Percentiles rank a stretch among this genome's conserved stretches.
phyloP scores from a whole-genome alignment of 2,329 filamentous ascomycete genomes.

The Tolypocladium endophyticum region DNA sequence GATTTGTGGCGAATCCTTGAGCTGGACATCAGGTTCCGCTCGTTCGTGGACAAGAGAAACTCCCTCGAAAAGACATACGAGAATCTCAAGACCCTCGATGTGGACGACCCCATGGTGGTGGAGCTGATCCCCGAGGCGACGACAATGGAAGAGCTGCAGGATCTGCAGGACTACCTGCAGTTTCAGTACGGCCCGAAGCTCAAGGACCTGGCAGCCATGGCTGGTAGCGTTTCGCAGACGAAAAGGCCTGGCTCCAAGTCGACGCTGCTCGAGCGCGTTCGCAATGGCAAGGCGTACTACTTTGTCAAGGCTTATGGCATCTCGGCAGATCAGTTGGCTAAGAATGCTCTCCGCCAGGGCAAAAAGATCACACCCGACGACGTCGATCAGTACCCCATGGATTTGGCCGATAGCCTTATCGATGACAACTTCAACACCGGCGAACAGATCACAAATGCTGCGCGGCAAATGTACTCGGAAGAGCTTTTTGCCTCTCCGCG shows the following conservation, averaged over 20 bases:
- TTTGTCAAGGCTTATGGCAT: conserved; percentile 88
- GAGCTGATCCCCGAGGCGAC: conserved; percentile 70
- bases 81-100: conserved; percentile 52
- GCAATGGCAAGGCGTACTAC: conserved; percentile 67
- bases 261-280: conserved; percentile 72
- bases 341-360: conserved; percentile 71
- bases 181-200: conserved; percentile 83
- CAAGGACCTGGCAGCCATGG: conserved; percentile 62
- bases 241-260: conserved; percentile 79
- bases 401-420: conserved; percentile 72
- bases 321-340: conserved; percentile 75
- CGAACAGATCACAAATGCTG: conserved; percentile 64
- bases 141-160: conserved; percentile 91
- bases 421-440: conserved; percentile 66
- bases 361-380: conserved; percentile 80
- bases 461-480: conserved; percentile 81
- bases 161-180: conserved; percentile 91
- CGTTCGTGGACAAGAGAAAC: conserved; percentile 84
- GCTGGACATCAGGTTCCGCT: conserved; percentile 88
- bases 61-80: conserved; percentile 71
- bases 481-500: conserved; percentile 81
- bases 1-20: conserved; percentile 95
- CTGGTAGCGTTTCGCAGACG: conserved; percentile 51
- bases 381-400: conserved; percentile 65
- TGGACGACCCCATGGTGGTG: conserved; percentile 67